A percentile compares a stretch with the other conserved stretches of the same genome.
Conservation (phyloP, 2,329 filamentous ascomycete species). For the Curvularia sp. region DNA sequence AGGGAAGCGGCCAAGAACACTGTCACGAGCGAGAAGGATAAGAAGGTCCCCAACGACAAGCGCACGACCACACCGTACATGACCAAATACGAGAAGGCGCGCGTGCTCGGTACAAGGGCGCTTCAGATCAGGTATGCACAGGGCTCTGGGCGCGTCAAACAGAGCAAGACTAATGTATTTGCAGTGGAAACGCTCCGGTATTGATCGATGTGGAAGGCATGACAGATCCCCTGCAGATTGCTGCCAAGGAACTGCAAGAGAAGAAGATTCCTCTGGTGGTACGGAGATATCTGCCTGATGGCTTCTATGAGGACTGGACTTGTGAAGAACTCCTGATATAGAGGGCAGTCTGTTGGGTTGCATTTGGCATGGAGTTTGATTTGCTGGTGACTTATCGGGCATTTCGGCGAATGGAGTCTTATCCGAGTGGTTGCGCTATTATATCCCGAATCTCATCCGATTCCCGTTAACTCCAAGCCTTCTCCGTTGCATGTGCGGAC, state of each 20-base stretch:
- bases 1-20: constrained; percentile 59
- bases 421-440: constrained; percentile 30
- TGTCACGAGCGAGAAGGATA: constrained; percentile 69
- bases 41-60: constrained; percentile 89
- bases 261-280: constrained; percentile 99
- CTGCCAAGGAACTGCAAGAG: constrained; percentile 94
- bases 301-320: constrained; percentile 99
- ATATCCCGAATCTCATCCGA: constrained; percentile 49
- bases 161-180: constrained; percentile 24
- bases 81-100: constrained; percentile 98
- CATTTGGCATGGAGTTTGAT: constrained; percentile 47
- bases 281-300: constrained; percentile 93
- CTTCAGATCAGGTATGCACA: constrained; percentile 85
- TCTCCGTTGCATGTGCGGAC: constrained; percentile 39
- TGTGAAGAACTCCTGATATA: constrained; percentile 83
- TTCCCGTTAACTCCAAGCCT: constrained; percentile 35
- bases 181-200: constrained; percentile 95
- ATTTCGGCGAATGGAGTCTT: constrained; percentile 48
- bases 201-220: constrained; percentile 96
- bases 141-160: not conserved
- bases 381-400: constrained; percentile 36
- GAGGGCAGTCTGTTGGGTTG: constrained; percentile 32
- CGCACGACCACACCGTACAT: constrained; percentile 96
- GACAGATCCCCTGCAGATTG: constrained; percentile 96
- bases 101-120: constrained; percentile 90